These are phyloP conservation scores for Apiospora pterosperma DNA, from an alignment of 2,329 filamentous ascomycete genomes.

Conservation along the genomic window DNA sequence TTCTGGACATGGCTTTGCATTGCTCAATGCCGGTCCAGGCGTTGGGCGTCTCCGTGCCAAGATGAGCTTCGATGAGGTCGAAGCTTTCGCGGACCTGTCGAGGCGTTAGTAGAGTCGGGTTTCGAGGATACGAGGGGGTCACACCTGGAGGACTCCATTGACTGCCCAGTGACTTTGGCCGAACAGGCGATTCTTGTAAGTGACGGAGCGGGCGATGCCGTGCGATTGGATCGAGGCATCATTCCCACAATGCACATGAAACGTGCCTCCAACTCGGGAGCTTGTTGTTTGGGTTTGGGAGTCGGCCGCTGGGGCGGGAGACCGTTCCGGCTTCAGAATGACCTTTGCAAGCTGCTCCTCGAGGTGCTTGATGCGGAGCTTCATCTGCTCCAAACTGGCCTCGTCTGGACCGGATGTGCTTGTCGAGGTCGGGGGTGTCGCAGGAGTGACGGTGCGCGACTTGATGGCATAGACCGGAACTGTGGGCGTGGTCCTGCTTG, in stretches of 20 bases:
- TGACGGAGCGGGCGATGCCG: slow-evolving; percentile 38
- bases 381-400: slow-evolving; percentile 34
- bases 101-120: too few species aligned
- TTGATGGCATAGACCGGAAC: not conserved
- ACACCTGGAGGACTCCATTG: too few species aligned
- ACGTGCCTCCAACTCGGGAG: slow-evolving; percentile 37
- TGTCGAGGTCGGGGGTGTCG: slow-evolving; percentile 19
- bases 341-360: slow-evolving; percentile 38
- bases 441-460: slow-evolving; percentile 8
- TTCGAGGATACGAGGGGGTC: too few species aligned
- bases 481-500: not conserved
- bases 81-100: too few species aligned
- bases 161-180: slow-evolving; percentile 54
- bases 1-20: slow-evolving; percentile 50
- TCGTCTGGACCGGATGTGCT: slow-evolving; percentile 26
- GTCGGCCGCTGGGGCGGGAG: slow-evolving; percentile 15
- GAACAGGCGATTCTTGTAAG: slow-evolving; percentile 54
- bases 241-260: slow-evolving; percentile 32
- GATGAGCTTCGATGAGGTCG: not conserved
- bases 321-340: slow-evolving; percentile 12
- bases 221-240: not conserved
- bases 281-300: slow-evolving; percentile 33
- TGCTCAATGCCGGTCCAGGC: slow-evolving; percentile 35
- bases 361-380: slow-evolving; percentile 38
- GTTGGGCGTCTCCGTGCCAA: slow-evolving; percentile 33